These are phyloP conservation scores for Neurospora sp. DNA, from an alignment of 495 filamentous ascomycete genomes.

Conservation along the genomic window DNA sequence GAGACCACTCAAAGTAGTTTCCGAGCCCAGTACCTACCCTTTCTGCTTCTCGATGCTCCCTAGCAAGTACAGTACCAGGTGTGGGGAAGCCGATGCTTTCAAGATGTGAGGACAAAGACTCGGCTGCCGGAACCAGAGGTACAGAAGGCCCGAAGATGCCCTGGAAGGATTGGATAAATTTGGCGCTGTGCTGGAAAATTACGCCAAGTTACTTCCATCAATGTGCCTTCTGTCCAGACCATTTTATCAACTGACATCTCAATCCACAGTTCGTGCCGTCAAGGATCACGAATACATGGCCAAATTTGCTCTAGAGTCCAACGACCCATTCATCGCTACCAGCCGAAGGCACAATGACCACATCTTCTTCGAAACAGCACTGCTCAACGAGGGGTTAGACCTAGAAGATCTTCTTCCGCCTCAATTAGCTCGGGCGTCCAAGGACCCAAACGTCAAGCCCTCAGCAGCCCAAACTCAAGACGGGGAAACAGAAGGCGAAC, in stretches of 20 bases:
- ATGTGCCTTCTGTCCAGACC: neutral
- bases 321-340: neutral
- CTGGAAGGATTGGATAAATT: neutral
- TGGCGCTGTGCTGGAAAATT: neutral
- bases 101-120: too few relatives aligned
- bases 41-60: too few relatives aligned
- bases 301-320: neutral
- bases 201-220: neutral
- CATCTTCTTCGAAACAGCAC: neutral
- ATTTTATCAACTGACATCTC: neutral
- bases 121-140: too few relatives aligned
- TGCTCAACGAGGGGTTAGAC: neutral
- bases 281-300: neutral
- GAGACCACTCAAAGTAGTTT: too few relatives aligned
- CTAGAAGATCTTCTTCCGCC: neutral
- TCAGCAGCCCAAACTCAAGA: neutral
- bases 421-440: neutral
- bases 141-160: neutral
- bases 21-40: too few relatives aligned
- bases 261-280: neutral
- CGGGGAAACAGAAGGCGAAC: neutral
- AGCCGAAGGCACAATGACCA: neutral
- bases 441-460: neutral
- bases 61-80: too few relatives aligned
- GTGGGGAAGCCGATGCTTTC: too few relatives aligned